Base-by-base conservation (phyloP, 352 stramenopile species). In the Pythium brassicae region DNA sequence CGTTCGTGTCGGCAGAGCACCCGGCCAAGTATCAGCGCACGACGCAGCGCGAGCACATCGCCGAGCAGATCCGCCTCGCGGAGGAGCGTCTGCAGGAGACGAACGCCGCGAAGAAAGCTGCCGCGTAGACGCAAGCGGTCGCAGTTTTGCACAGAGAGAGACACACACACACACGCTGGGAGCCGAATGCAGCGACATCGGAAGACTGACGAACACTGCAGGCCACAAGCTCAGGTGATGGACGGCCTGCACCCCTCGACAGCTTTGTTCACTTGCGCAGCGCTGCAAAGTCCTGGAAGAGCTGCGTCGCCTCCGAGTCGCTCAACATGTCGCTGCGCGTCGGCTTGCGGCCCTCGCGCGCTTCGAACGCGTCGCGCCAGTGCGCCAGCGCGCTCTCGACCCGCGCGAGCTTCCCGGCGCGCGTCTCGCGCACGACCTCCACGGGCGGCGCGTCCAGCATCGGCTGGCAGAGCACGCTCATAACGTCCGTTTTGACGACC, bases 401-500 rank as follows among this genome's bases (percentile, higher is more conserved):
- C 0, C 79, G 81, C 10, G 65, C 48, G 8, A 89, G 49, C 48
- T 87, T 89, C 34, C 92, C 69, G 0, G 69, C 26, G 10, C 78
- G 79, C 25, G 74, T 88, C 50, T 94, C 77, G 5, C 56, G 66
- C 8, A 77, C 58, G 48, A 81, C 34, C 5, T 73, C 56, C 1
- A 86, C 68, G 0, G 83, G 81, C 4, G 76, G 59, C 19, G 58
- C 68, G 58, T 89, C 72, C 14, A 93, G 62, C 60, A 94, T 87
- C 1, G 85, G 85, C 53, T 94, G 85, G 23, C 85, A 94, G 25
- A 94, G 65, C 42, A 94, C 85, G 54, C 79, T 92, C 83, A 94
- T 93, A 43, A 94, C 57, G 47, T 90, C 83, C 6, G 71, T 54
- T 46, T 90, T 92, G 23, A 74, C 64, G 7, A 89, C 71, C 7